phyloP scores from a whole-genome alignment of 495 filamentous ascomycete genomes.

The Daldinia loculata region DNA sequence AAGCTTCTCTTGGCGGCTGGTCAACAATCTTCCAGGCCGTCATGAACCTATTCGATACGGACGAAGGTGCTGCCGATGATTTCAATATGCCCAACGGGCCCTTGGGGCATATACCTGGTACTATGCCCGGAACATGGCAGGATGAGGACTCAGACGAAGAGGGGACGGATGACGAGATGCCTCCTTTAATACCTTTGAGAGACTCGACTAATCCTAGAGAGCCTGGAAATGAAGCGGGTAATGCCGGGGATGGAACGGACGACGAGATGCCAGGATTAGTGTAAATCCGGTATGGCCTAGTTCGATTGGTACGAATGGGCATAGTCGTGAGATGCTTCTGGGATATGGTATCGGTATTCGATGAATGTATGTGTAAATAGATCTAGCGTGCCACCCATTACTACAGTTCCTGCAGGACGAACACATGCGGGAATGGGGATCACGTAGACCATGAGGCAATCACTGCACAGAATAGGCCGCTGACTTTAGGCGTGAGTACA shows the following conservation, averaged over 20 bases:
- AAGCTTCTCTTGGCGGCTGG: not conserved
- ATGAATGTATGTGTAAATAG: not conserved
- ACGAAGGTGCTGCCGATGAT: not conserved
- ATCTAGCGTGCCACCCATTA: not conserved
- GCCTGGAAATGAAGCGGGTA: not conserved
- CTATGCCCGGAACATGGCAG: conserved; percentile 28
- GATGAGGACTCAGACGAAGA: conserved; percentile 16
- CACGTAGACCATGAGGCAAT: conserved; percentile 29
- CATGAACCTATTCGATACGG: conserved; percentile 25
- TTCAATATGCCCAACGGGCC: not conserved
- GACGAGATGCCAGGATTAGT: conserved; percentile 32
- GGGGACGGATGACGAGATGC: conserved; percentile 26
- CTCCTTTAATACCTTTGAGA: conserved; percentile 12
- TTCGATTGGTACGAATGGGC: not conserved
- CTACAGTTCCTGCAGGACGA: conserved; percentile 21
- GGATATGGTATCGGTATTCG: not conserved
- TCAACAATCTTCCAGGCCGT: conserved; percentile 21
- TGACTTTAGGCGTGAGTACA: not conserved
- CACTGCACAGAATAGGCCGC: not conserved
- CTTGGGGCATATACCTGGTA: conserved; percentile 5
- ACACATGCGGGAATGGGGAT: conserved; percentile 15
- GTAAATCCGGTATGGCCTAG: not conserved
- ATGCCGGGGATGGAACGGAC: conserved; percentile 12
- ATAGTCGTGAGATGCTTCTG: not conserved
- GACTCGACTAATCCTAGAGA: not conserved